Evolutionary conservation across 2,329 filamentous ascomycete species (phyloP), one percentile per base, ranked within the genome.

Genomic region (Nothomitra cinnamomea): DNA sequence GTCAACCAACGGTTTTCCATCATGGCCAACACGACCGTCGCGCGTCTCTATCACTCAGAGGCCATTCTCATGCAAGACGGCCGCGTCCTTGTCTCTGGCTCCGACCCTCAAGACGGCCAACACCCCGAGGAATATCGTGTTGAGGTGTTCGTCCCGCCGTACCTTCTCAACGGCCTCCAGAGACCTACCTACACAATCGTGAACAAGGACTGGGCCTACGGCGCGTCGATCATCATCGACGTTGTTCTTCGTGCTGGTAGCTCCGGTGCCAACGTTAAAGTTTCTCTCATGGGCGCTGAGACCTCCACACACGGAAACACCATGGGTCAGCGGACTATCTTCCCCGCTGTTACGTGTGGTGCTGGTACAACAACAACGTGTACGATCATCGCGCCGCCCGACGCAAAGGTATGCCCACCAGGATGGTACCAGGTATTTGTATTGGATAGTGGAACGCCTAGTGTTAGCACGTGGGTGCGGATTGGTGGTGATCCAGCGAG

Each of bases 381-480:
- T 61, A 75, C 69, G 0, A 72, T 82, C 22, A 75, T 69, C 1
- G 72, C 78, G 2, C 79, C 79, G 1, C 77, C 77, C 0, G 68
- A 70, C 43, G 69, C 70, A 15, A 70, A 80, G 58, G 65, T 79
- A 53, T 72, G 70, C n/a, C 78, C 79, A 3, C 76, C 79, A 0
- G 77, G 77, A 4, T 83, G 79, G 78, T 81, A 78, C 60, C 75
- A 80, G 63, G 69, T 82, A 64, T 83, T 76, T 60, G 72, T 82
- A 0, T 70, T 83, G 1, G 78, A 82, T 54, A 74, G 75, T 3
- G 73, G 73, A 0, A 75, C 77, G 19, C 80, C 81, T 0, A 77
- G 74, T 3, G 67, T 77, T 15, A 76, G 78, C 69, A 69, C 72
- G 17, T 78, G 78, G 65, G 77, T 84, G n/a, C 69, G 81, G 17